Evolutionary conservation across 345 rosid species (phyloP).

Genomic region (Erodium maritimum): DNA sequence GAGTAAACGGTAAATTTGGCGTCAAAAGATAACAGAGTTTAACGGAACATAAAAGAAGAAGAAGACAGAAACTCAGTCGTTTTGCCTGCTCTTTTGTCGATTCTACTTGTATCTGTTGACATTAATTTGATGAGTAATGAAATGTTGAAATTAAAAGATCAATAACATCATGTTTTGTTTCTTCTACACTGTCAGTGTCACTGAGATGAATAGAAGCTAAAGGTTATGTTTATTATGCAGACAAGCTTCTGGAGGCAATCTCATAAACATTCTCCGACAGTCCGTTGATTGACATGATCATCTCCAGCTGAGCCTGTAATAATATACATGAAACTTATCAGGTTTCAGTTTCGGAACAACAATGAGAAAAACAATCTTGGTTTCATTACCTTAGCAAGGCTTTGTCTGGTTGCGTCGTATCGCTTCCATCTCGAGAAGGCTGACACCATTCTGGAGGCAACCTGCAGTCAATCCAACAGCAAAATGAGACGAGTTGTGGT

Average conservation of each 20-base stretch:
- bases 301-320: slow-evolving; percentile 86
- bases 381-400: slow-evolving; percentile 60
- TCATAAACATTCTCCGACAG: slow-evolving; percentile 88
- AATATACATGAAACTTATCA: neutral
- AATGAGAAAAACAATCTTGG: neutral
- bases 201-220: no score
- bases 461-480: slow-evolving; percentile 23
- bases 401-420: slow-evolving; percentile 71
- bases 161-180: no score
- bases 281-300: slow-evolving; percentile 78
- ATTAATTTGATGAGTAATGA: no score
- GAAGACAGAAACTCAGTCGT: no score
- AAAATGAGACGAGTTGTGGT: neutral
- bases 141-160: no score
- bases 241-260: slow-evolving; percentile 89
- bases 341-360: neutral
- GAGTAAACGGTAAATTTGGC: no score
- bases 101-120: no score
- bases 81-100: no score
- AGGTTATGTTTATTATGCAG: no score
- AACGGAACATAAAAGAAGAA: no score
- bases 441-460: slow-evolving; percentile 90
- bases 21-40: no score
- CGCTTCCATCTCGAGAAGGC: slow-evolving; percentile 99
- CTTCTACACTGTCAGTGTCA: no score